Evolutionary conservation across 495 filamentous ascomycete genomes (phyloP).

Genomic region (Trichoderma erinaceum): DNA sequence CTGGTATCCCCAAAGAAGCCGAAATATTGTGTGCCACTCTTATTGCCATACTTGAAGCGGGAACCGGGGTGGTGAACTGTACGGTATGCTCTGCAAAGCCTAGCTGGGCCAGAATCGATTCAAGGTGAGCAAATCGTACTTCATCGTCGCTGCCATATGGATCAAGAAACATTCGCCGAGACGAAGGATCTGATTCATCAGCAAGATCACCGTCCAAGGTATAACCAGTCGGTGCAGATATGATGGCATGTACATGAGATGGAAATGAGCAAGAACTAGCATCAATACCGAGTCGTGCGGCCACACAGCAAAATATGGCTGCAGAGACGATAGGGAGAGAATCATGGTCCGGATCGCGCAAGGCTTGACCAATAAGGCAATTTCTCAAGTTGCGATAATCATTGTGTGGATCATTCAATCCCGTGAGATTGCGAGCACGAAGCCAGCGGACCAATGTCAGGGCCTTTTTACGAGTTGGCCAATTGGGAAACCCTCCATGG

Average conservation of each 20-base stretch:
- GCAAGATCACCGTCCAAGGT: slow-evolving; percentile 54
- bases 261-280: slow-evolving; percentile 71
- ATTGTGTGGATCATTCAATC: slow-evolving; percentile 50
- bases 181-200: slow-evolving; percentile 23
- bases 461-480: slow-evolving; percentile 60
- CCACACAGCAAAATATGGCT: slow-evolving; percentile 42
- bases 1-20: slow-evolving; percentile 34
- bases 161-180: slow-evolving; percentile 70
- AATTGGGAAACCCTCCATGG: slow-evolving; percentile 42
- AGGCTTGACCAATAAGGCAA: slow-evolving; percentile 72
- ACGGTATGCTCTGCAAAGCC: slow-evolving; percentile 53
- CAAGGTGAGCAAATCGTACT: slow-evolving; percentile 52
- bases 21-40: slow-evolving; percentile 78
- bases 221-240: slow-evolving; percentile 51
- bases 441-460: slow-evolving; percentile 61
- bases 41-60: slow-evolving; percentile 59
- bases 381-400: slow-evolving; percentile 76
- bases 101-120: slow-evolving; percentile 53
- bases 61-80: slow-evolving; percentile 53
- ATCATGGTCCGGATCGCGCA: slow-evolving; percentile 61
- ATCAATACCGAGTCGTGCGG: slow-evolving; percentile 56
- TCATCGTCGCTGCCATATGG: slow-evolving; percentile 69
- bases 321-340: slow-evolving; percentile 75
- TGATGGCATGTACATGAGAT: slow-evolving; percentile 70
- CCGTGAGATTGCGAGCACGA: slow-evolving; percentile 57